Conservation (phyloP, 2,329 filamentous ascomycete species). For the Microsporum ferrugineum region DNA sequence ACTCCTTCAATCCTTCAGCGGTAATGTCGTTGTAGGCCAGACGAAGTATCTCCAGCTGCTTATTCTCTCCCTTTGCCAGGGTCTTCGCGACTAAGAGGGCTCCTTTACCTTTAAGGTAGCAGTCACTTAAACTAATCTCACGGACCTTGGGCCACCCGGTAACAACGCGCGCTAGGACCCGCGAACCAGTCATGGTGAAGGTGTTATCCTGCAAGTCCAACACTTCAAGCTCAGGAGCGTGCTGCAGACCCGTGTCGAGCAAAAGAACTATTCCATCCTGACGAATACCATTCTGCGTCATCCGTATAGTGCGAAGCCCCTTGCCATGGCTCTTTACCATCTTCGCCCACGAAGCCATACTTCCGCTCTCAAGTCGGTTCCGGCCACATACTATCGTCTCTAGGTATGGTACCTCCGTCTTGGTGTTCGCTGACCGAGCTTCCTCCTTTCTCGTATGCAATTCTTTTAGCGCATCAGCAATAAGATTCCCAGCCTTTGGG, state of each 20-base stretch:
- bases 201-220: constrained; percentile 97
- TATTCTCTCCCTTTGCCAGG: constrained; percentile 63
- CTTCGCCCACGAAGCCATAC: constrained; percentile 90
- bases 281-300: constrained; percentile 96
- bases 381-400: constrained; percentile 97
- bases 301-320: constrained; percentile 75
- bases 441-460: constrained; percentile 76
- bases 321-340: constrained; percentile 67
- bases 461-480: constrained; percentile 74
- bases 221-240: constrained; percentile 57
- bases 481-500: constrained; percentile 74
- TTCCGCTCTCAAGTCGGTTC: constrained; percentile 89
- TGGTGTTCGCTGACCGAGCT: constrained; percentile 48
- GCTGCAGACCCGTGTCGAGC: constrained; percentile 63
- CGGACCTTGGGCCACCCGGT: constrained; percentile 61
- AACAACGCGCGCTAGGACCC: constrained; percentile 63
- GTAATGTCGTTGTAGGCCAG: constrained; percentile 95
- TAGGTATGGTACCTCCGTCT: constrained; percentile 58
- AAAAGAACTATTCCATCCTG: constrained; percentile 82
- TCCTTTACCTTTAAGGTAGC: constrained; percentile 67
- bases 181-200: constrained; percentile 71
- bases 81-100: constrained; percentile 61
- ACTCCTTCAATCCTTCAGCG: constrained; percentile 56
- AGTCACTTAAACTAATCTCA: constrained; percentile 84
- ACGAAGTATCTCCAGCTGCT: constrained; percentile 66